Evolutionary conservation across 306 rosid species (phyloP), one percentile per base, ranked within the genome.

Genomic region (Citrullus mucosospermus): DNA sequence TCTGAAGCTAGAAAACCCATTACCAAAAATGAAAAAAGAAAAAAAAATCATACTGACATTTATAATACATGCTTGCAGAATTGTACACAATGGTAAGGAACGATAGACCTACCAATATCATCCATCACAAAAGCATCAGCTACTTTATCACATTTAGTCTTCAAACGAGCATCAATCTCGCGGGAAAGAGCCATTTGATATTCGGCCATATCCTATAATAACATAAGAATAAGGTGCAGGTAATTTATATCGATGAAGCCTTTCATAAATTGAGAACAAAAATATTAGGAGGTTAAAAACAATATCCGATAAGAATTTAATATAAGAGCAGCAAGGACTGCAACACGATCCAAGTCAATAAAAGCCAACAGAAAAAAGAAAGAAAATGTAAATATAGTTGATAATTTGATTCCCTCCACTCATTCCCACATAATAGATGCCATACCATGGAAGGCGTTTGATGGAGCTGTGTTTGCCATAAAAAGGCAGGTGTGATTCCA

Each of bases 381-480:
- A 0, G 61, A 51, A 48, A 68, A 18, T 20, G 54, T 68, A 68
- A 8, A 50, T 4, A 2, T 54, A 16, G 61, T 4, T 2, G 36
- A 72, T 46, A 53, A 36, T 22, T 53, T 70, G 81, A 84, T 79
- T 7, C 67, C 25, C 38, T 12, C 36, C 75, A 17, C 58, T 28
- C 46, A 65, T 66, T 18, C 41, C 76, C 43, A 50, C 77, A 50
- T 48, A 53, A 70, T 70, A 51, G 48, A 57, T 72, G 38, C 53
- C 68, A 69, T 89, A 92, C 98, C 97, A 84, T 82, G n/a, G 90
- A 83, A 69, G 84, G 93, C 22, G 85, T 71, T 83, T 84, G 88
- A 50, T 90, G 97, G 79, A 86, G 91, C 81, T 92, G 97, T 79
- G 90, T 88, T 85, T 90, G 93, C 99, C 93, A 88, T 83, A 95